Evolutionary conservation across 345 rosid species (phyloP).

Genomic region (Passiflora organensis): DNA sequence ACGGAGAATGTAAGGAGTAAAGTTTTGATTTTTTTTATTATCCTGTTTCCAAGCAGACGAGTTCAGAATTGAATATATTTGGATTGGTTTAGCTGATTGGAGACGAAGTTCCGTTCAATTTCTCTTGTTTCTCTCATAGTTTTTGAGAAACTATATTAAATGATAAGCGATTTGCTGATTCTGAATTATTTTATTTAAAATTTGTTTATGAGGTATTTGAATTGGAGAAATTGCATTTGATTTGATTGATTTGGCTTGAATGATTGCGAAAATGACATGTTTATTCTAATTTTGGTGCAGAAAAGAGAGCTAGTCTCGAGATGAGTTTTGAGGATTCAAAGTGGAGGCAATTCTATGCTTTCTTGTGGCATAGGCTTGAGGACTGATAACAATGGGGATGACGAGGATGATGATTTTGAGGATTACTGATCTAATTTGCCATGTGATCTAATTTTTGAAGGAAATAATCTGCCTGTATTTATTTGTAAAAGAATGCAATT

Average conservation of each 20-base stretch:
- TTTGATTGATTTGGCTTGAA: too few relatives aligned
- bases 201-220: not conserved
- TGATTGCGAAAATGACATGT: not conserved
- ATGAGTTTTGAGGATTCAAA: conserved; percentile 15
- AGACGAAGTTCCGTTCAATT: not conserved
- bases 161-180: not conserved
- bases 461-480: conserved; percentile 27
- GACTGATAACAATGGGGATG: conserved; percentile 23
- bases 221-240: too few relatives aligned
- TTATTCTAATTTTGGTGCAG: conserved; percentile 20
- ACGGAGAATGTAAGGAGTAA: conserved; percentile 16
- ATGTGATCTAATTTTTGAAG: conserved; percentile 25
- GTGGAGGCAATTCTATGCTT: conserved; percentile 2
- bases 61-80: conserved; percentile 10
- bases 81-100: not conserved
- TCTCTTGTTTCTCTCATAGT: not conserved
- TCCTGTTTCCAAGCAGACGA: conserved; percentile 11
- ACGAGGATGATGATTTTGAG: not conserved
- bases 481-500: conserved; percentile 30
- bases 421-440: conserved; percentile 13
- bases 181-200: not conserved
- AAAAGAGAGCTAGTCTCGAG: not conserved
- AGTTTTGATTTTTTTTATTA: not conserved
- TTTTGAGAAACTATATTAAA: not conserved
- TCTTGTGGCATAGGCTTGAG: conserved; percentile 14